A percentile compares a stretch with the other conserved stretches of the same genome.
phyloP scores from a whole-genome alignment of 179 eudicot species.

The Nepenthes alata region DNA sequence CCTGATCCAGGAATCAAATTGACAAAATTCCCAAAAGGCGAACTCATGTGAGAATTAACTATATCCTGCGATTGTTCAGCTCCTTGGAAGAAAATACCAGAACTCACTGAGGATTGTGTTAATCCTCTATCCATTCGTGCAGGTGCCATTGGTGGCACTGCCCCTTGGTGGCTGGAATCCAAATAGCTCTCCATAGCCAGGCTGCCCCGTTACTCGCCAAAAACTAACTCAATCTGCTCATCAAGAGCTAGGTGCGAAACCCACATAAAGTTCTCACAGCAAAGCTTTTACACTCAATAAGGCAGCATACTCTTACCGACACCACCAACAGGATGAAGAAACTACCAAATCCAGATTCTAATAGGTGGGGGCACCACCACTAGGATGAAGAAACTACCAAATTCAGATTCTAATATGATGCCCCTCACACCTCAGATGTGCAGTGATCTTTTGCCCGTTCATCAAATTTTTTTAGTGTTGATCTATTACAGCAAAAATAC shows the following conservation, averaged over 20 bases:
- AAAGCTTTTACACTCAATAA: conserved; percentile 10
- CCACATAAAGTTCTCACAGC: conserved; percentile 14
- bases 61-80: conserved; percentile 52
- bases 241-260: conserved; percentile 10
- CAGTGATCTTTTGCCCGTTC: conserved; percentile 10
- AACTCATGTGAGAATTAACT: conserved; percentile 55
- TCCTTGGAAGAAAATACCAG: conserved; percentile 81
- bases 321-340: conserved; percentile 9
- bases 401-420: conserved; percentile 12
- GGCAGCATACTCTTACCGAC: conserved; percentile 7
- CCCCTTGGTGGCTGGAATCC: conserved; percentile 48
- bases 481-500: conserved; percentile 19
- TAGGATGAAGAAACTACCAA: conserved; percentile 11
- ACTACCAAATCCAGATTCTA: conserved; percentile 16
- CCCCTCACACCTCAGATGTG: conserved; percentile 8
- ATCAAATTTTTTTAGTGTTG: background rate
- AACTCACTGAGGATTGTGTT: conserved; percentile 66
- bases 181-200: conserved; percentile 48
- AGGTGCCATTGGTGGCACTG: conserved; percentile 57
- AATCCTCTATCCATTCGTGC: conserved; percentile 64
- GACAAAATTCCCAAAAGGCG: conserved; percentile 68
- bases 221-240: conserved; percentile 10
- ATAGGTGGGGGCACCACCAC: conserved; percentile 13
- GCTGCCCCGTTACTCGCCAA: conserved; percentile 21
- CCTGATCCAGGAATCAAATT: conserved; percentile 49